These are phyloP conservation scores for Sclerotinia spermophila DNA, from an alignment of 2,329 filamentous ascomycete species.

Conservation along the genomic window DNA sequence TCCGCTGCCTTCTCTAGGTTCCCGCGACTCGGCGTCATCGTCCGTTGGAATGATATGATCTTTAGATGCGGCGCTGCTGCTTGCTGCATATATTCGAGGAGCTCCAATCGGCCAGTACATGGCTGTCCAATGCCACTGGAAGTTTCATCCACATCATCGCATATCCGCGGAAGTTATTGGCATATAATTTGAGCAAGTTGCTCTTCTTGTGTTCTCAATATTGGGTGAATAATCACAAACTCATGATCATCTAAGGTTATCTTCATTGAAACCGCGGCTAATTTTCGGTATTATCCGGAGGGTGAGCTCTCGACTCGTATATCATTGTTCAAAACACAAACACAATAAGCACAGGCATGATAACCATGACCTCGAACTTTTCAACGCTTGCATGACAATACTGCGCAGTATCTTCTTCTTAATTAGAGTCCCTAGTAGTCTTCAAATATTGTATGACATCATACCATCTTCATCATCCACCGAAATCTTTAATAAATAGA, in stretches of 20 bases:
- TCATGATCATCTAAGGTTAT: background rate
- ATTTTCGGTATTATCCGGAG: background rate
- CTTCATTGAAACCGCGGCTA: conserved; percentile 1
- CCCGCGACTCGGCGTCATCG: conserved; percentile 52
- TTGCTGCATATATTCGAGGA: conserved; percentile 77
- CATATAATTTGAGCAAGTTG: conserved; percentile 21
- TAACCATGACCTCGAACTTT: conserved; percentile 1
- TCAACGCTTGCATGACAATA: background rate
- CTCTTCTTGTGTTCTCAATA: conserved; percentile 16
- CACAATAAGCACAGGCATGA: background rate
- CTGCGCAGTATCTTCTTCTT: background rate
- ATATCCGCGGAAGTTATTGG: conserved; percentile 33
- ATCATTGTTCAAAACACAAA: background rate
- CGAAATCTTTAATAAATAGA: background rate
- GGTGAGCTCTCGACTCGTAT: background rate
- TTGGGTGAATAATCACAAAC: background rate
- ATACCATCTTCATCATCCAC: background rate
- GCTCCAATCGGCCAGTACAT: conserved; percentile 94
- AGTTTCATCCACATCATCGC: conserved; percentile 37
- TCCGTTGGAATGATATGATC: conserved; percentile 53
- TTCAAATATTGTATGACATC: background rate
- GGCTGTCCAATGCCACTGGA: conserved; percentile 40
- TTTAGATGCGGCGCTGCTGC: conserved; percentile 56
- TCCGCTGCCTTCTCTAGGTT: conserved; percentile 38
- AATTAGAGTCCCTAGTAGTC: background rate